Conservation (phyloP, 345 rosid genomes). For the Conringia planisiliqua region DNA sequence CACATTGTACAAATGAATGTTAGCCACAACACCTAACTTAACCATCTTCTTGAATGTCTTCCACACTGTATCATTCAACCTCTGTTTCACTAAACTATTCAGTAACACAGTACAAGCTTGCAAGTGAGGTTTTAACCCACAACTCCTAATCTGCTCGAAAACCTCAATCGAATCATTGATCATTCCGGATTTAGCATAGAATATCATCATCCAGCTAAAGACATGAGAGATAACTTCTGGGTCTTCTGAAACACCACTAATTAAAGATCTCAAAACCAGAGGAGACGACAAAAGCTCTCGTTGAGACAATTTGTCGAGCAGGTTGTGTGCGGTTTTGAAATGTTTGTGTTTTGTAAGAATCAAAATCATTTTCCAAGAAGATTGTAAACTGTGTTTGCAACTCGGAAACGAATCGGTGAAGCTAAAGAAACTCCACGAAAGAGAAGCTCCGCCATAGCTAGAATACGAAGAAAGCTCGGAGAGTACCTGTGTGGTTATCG, state of each 20-base stretch:
- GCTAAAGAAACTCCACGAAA: slow-evolving; percentile 58
- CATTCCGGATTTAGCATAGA: slow-evolving; percentile 58
- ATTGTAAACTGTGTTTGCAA: slow-evolving; percentile 56
- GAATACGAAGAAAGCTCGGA: slow-evolving; percentile 38
- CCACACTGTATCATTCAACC: slow-evolving; percentile 72
- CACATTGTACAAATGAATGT: slow-evolving; percentile 78
- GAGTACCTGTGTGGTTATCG: slow-evolving; percentile 50
- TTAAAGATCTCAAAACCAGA: slow-evolving; percentile 59
- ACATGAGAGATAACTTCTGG: slow-evolving; percentile 66
- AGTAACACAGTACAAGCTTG: slow-evolving; percentile 90
- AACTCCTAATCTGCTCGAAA: slow-evolving; percentile 60
- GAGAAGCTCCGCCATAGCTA: slow-evolving; percentile 36
- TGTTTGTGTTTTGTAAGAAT: slow-evolving; percentile 58
- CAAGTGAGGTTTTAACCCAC: slow-evolving; percentile 63
- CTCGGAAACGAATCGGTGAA: slow-evolving; percentile 50
- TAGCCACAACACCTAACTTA: slow-evolving; percentile 61
- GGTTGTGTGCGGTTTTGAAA: slow-evolving; percentile 67
- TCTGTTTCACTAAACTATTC: slow-evolving; percentile 60
- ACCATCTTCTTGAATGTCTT: slow-evolving; percentile 77
- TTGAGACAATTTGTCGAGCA: slow-evolving; percentile 74
- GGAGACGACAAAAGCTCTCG: slow-evolving; percentile 74
- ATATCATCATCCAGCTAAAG: slow-evolving; percentile 80
- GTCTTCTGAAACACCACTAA: slow-evolving; percentile 43
- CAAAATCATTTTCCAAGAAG: slow-evolving; percentile 80
- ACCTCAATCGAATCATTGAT: slow-evolving; percentile 67